phyloP scores from a whole-genome alignment of 2,329 filamentous ascomycete species.

The Cladobotryum protrusum region DNA sequence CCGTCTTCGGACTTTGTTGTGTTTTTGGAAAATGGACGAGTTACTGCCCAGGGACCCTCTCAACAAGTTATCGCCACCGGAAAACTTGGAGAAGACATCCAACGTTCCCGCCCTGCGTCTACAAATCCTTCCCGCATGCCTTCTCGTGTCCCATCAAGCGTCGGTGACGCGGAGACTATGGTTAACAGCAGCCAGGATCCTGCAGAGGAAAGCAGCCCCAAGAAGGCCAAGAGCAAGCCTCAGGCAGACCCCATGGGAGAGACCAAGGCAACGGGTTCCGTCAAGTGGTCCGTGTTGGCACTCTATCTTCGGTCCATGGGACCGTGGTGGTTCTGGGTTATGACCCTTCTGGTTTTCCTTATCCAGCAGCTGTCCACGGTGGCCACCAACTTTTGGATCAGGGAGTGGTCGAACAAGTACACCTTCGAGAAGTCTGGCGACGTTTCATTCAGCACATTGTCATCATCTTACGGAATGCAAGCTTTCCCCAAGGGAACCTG shows the following conservation, averaged over 20 bases:
- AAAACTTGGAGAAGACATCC: slow-evolving; percentile 77
- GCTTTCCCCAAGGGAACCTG: slow-evolving; percentile 25
- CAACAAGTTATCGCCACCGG: slow-evolving; percentile 79
- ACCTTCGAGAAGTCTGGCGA: slow-evolving; percentile 36
- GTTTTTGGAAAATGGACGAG: slow-evolving; percentile 78
- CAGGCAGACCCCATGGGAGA: slow-evolving; percentile 59
- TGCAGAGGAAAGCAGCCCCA: slow-evolving; percentile 41
- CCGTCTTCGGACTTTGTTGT: slow-evolving; percentile 77
- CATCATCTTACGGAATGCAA: slow-evolving; percentile 20
- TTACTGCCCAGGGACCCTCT: slow-evolving; percentile 69
- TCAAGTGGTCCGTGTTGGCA: slow-evolving; percentile 79
- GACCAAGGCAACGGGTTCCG: slow-evolving; percentile 74
- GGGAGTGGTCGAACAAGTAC: slow-evolving; percentile 92
- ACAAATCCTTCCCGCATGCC: slow-evolving; percentile 63
- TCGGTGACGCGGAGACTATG: slow-evolving; percentile 58
- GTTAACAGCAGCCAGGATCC: slow-evolving; percentile 44
- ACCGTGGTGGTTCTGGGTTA: slow-evolving; percentile 90
- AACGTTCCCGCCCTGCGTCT: slow-evolving; percentile 66
- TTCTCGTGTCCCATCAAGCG: slow-evolving; percentile 71
- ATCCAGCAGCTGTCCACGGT: slow-evolving; percentile 81
- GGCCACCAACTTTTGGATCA: slow-evolving; percentile 89
- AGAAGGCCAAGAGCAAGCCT: slow-evolving; percentile 38
- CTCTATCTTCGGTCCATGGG: slow-evolving; percentile 90
- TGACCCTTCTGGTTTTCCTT: slow-evolving; percentile 67
- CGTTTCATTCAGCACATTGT: slow-evolving; percentile 17